These are phyloP conservation scores for Phragmites australis DNA, from an alignment of 176 grass and related monocot species.

Conservation along the genomic window DNA sequence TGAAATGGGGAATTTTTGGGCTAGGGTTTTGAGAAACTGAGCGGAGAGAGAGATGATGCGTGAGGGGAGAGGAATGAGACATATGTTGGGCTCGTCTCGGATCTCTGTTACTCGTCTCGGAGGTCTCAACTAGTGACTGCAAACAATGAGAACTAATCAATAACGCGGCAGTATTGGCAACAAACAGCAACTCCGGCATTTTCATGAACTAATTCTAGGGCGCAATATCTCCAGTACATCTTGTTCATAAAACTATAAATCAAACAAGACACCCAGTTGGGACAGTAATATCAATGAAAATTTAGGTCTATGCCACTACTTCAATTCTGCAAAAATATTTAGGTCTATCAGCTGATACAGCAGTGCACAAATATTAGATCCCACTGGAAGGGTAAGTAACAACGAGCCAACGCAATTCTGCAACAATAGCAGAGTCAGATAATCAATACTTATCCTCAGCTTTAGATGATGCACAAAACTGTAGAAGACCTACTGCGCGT, in stretches of 20 bases:
- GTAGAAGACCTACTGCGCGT: conserved; percentile 2
- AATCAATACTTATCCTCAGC: not conserved
- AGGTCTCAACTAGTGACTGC: not conserved
- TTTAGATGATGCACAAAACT: conserved; percentile 37
- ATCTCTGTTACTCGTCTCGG: too few species aligned
- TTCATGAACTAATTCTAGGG: not conserved
- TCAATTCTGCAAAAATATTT: not conserved
- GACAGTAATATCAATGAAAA: not conserved
- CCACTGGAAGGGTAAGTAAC: too few species aligned
- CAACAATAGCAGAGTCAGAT: not conserved
- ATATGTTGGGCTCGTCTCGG: too few species aligned
- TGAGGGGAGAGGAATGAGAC: too few species aligned
- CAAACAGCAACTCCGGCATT: not conserved
- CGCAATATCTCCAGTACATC: not conserved
- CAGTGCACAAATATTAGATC: not conserved
- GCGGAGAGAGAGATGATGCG: too few species aligned
- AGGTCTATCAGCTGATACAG: not conserved
- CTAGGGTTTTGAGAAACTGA: too few species aligned
- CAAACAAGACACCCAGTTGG: not conserved
- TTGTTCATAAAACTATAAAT: not conserved
- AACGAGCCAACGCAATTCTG: not conserved
- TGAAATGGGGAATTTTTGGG: too few species aligned
- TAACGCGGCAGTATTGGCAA: not conserved
- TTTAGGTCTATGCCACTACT: not conserved
- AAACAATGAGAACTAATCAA: not conserved